phyloP scores from a whole-genome alignment of 352 stramenopile species.

The Phytopythium montanum region DNA sequence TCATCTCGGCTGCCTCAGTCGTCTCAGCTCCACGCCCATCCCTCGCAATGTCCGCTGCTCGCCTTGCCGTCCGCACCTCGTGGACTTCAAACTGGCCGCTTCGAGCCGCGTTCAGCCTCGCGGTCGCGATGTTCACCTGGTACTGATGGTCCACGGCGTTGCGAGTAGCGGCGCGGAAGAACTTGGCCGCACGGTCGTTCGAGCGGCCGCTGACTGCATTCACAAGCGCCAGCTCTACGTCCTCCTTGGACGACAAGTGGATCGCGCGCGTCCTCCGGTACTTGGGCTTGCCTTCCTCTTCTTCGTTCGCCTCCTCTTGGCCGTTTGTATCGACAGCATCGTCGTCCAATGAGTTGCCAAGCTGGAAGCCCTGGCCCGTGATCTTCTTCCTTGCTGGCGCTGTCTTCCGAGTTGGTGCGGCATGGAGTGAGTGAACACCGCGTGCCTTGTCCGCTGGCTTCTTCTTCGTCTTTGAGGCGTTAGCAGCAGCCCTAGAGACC shows the following conservation, averaged over 20 bases:
- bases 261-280: conserved; percentile 49
- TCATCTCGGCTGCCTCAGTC: conserved; percentile 32
- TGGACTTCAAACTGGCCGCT: conserved; percentile 55
- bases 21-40: background rate
- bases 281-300: conserved; percentile 9
- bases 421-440: conserved; percentile 53
- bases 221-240: conserved; percentile 59
- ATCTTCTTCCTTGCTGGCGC: conserved; percentile 39
- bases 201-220: conserved; percentile 59
- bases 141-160: conserved; percentile 82
- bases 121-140: conserved; percentile 65
- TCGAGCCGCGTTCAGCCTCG: conserved; percentile 68
- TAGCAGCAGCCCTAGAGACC: conserved; percentile 5
- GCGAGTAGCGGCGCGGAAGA: conserved; percentile 74
- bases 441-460: conserved; percentile 12
- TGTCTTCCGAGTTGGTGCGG: conserved; percentile 10
- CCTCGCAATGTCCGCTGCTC: conserved; percentile 13
- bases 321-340: background rate
- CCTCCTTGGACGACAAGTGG: conserved; percentile 74
- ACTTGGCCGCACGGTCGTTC: conserved; percentile 60
- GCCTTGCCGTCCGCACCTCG: conserved; percentile 21
- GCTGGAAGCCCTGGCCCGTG: conserved; percentile 37
- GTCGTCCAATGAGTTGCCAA: conserved; percentile 49
- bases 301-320: conserved; percentile 7
- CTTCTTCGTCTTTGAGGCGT: conserved; percentile 12